These are phyloP conservation scores for Linnemannia zychae DNA, from an alignment of 192 early-diverging fungal genomes.

Conservation along the genomic window DNA sequence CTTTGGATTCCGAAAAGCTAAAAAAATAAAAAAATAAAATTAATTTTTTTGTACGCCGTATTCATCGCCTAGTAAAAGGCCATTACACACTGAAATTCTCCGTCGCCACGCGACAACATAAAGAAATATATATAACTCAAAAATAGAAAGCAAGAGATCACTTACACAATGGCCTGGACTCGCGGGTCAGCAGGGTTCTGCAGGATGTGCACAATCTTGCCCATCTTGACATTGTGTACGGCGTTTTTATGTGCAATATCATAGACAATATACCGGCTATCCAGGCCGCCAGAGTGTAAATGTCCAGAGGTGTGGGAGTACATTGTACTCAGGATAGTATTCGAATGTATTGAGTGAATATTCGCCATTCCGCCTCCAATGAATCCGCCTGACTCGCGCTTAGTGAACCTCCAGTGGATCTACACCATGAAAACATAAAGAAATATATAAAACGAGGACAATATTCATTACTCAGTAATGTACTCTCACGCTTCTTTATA, in stretches of 20 bases:
- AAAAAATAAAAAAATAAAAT: constrained; percentile 10
- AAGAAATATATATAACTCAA: no score
- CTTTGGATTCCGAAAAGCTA: not conserved
- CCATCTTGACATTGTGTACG: not conserved
- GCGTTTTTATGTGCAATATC: constrained; percentile 7
- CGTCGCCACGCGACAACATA: no score
- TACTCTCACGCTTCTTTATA: no score
- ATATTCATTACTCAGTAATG: no score
- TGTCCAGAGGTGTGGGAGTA: constrained; percentile 27
- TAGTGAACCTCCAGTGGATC: constrained; percentile 35
- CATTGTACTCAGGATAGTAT: not conserved
- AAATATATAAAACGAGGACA: not conserved
- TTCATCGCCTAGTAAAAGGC: not conserved
- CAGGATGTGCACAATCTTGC: constrained; percentile 10
- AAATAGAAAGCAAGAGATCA: not conserved
- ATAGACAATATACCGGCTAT: constrained; percentile 19
- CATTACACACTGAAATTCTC: constrained; percentile 4
- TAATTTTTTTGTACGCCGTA: not conserved
- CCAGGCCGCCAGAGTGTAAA: constrained; percentile 26
- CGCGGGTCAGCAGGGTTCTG: constrained; percentile 37
- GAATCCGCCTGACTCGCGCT: not conserved
- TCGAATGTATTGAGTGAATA: constrained; percentile 17
- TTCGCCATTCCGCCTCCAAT: not conserved
- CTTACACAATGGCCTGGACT: constrained; percentile 39
- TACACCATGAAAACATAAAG: not conserved